Evolutionary conservation across 164 flowering plant genomes (phyloP), one percentile per base, ranked within the genome.

Genomic region (Magnolia sinica): DNA sequence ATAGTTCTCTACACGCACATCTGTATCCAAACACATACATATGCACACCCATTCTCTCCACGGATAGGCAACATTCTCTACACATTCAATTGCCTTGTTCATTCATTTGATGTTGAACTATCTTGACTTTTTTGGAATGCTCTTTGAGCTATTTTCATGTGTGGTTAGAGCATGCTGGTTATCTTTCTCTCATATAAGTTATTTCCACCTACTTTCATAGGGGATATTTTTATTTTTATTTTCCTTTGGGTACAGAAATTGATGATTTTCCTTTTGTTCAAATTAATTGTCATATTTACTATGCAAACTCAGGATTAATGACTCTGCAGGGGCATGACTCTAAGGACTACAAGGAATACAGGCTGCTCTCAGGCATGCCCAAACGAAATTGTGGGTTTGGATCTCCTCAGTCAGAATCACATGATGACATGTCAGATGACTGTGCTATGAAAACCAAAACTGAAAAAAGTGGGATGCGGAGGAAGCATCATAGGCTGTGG

Each of bases 401-500:
- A 71, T 67, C 78, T 79, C 76, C 71, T 79, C 70, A 64, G 49
- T 61, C 71, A 5, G 80, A 80, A 24, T 87, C 85, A 68, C 77
- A 80, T 50, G 83, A 83, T 76, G 86, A 81, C 18, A 77, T 37
- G 74, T 76, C 84, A 74, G 85, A 82, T 78, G 81, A 84, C 66
- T 59, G 75, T 78, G 50, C 77, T 50, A 19, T 76, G 20, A 79
- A 58, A 37, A 67, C 64, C 58, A 83, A 80, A 69, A 73, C 66
- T 63, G 76, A 65, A 68, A 85, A 80, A 51, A 81, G 68, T 63
- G 78, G 74, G 20, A 68, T 69, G 27, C 71, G 83, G 51, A 84
- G 89, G 82, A 88, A 89, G 78, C 83, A 82, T 75, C 86, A 88
- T 71, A 85, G 74, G 73, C 71, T 82, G 59, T 91, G 94, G 96